phyloP scores from a whole-genome alignment of 805 yeast genomes.

The Danielia oregonensis region DNA sequence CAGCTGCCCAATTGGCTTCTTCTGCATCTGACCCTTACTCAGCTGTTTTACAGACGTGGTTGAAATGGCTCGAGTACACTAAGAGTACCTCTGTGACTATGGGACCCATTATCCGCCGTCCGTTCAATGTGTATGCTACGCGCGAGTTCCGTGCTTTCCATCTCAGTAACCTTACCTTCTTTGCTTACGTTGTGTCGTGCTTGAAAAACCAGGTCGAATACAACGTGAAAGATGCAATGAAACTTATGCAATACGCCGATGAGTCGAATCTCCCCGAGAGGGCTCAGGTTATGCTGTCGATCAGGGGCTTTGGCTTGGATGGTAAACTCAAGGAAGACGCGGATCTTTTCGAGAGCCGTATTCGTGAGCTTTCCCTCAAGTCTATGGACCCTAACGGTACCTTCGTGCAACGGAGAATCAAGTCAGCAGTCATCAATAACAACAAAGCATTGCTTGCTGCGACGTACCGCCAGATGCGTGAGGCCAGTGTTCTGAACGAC shows the following conservation, averaged over 20 bases:
- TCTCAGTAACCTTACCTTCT: conserved; percentile 27
- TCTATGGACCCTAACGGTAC: conserved; percentile 33
- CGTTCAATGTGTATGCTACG: conserved; percentile 7
- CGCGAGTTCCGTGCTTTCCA: conserved; percentile 14
- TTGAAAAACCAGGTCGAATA: conserved; percentile 19
- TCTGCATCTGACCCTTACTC: conserved; percentile 15
- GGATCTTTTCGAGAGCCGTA: conserved; percentile 2
- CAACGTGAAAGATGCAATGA: conserved; percentile 21
- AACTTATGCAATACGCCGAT: conserved; percentile 24
- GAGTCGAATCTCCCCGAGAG: conserved; percentile 16
- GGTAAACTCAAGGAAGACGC: conserved; percentile 6
- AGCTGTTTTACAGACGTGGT: conserved; percentile 31
- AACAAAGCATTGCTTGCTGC: conserved; percentile 18
- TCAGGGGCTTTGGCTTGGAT: conserved; percentile 14
- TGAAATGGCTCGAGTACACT: conserved; percentile 27
- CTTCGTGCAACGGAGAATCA: conserved; percentile 20
- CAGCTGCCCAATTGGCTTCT: conserved; percentile 16
- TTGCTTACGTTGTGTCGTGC: conserved; percentile 31
- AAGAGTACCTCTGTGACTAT: conserved; percentile 6
- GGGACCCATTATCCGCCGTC: conserved; percentile 4
- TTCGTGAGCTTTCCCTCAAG: conserved; percentile 14
- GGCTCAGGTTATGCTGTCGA: conserved; percentile 15
- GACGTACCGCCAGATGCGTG: conserved; percentile 23
- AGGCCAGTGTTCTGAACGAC: conserved; percentile 21
- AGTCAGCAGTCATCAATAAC: conserved; percentile 15